Evolutionary conservation across 352 stramenopile species (phyloP), one percentile per base, ranked within the genome.

Genomic region (Globisporangium recalcitrans): DNA sequence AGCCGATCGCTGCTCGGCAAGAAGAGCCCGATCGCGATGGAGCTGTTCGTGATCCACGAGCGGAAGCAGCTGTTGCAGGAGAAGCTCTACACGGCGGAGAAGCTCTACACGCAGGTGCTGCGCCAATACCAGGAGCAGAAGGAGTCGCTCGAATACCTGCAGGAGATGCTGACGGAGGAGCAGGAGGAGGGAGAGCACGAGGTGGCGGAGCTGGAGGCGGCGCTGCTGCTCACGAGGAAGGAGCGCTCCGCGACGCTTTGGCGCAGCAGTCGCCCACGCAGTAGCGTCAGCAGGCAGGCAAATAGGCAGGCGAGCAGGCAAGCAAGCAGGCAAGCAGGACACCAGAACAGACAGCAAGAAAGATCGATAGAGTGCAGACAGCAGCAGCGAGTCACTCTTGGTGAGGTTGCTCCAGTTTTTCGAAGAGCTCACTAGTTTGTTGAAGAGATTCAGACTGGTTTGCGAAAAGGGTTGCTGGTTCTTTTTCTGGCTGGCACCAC

Each of bases 51-150:
- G 65, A 55, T 72, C 11, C 73, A 80, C 40, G 75, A 84, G 61
- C 67, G 68, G 16, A 56, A 60, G 16, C 75, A 84, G 63, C 62
- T 77, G 10, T 21, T 88, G 31, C 69, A 80, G 31, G 80, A 90
- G 34, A 84, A 87, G 40, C 74, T 90, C 24, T 78, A 91, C 65
- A 75, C 77, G 0, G 70, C 80, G 14, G 82, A 92, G 67, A 89
- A 90, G 62, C 60, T 87, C 22, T 88, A 92, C 65, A 62, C 82
- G 47, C 75, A 90, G 52, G 82, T 87, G 51, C 56, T 92, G 49
- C 73, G 77, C n/a, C 78, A 89, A 58, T 69, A 85, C 59, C 69
- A 88, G 58, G 76, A 87, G 59, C 79, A 88, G 53, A 75, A 74
- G 14, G 75, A 88, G 52, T 80, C 72, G 16, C 77, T 81, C 52